Evolutionary conservation across 768 basidiomycete species (phyloP).

Genomic region (Chlorophyllum brunneum): DNA sequence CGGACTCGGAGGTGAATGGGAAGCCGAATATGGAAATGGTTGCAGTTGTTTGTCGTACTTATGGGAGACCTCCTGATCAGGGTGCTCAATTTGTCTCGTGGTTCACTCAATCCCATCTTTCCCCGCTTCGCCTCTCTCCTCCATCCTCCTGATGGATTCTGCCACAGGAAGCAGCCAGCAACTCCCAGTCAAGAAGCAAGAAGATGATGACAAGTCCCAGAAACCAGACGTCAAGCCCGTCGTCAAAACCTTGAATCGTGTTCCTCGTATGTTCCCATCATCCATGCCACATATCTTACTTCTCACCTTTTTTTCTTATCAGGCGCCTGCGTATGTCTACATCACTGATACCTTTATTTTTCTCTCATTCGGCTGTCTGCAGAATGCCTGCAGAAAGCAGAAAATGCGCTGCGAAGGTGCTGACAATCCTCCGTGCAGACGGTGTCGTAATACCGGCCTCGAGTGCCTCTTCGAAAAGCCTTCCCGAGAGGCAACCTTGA

Average conservation of each 20-base stretch:
- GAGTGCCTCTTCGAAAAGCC: conserved; percentile 97
- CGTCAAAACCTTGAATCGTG: conserved; percentile 78
- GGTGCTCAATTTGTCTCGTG: conserved; percentile 18
- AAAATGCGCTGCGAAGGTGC: conserved; percentile 98
- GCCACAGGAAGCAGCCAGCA: conserved; percentile 34
- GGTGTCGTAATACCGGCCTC: conserved; percentile 85
- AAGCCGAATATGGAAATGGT: conserved; percentile 4
- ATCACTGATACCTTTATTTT: neutral
- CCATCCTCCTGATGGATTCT: conserved; percentile 18
- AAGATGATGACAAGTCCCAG: conserved; percentile 50
- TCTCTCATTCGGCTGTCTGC: conserved; percentile 16
- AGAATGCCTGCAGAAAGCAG: conserved; percentile 96
- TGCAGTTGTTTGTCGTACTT: conserved; percentile 15
- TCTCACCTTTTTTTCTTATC: conserved; percentile 16
- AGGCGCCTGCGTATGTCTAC: conserved; percentile 76
- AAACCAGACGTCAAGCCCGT: conserved; percentile 73
- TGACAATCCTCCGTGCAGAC: conserved; percentile 94
- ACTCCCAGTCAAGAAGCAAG: conserved; percentile 54
- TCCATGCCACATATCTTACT: conserved; percentile 14
- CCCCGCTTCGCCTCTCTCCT: conserved; percentile 15
- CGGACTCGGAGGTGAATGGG: too few relatives aligned
- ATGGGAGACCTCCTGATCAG: conserved; percentile 16
- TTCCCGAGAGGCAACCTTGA: conserved; percentile 77
- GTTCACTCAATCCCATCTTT: conserved; percentile 13
- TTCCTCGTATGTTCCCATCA: conserved; percentile 63